Evolutionary conservation across 352 stramenopile species (phyloP).

Genomic region (Globisporangium megalacanthum): DNA sequence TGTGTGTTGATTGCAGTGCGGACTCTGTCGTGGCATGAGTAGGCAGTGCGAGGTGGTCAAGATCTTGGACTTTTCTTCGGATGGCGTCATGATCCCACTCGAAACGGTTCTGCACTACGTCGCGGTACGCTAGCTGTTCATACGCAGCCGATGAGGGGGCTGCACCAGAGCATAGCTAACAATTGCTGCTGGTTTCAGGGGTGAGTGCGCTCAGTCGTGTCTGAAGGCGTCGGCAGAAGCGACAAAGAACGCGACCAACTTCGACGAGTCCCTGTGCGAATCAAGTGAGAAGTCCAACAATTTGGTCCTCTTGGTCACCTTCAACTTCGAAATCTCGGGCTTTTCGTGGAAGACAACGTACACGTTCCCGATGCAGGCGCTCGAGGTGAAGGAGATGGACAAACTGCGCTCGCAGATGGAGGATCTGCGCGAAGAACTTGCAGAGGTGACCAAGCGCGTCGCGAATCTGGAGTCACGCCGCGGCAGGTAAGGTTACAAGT

Average conservation of each 20-base stretch:
- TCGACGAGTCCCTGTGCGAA: not conserved
- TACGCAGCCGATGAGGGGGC: not conserved
- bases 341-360: not conserved
- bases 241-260: not conserved
- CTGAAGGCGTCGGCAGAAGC: not conserved
- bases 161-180: too few relatives aligned
- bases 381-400: not conserved
- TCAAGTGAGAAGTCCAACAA: not conserved
- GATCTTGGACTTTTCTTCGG: not conserved
- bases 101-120: slow-evolving; percentile 1
- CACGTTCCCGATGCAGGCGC: not conserved
- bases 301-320: not conserved
- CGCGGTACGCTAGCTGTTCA: not conserved
- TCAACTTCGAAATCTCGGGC: slow-evolving; percentile 2
- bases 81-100: slow-evolving; percentile 1
- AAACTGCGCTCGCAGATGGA: not conserved
- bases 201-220: not conserved
- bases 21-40: too few relatives aligned
- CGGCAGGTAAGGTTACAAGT: too few relatives aligned
- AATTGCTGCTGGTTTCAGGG: not conserved
- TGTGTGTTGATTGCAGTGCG: too few relatives aligned
- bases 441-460: too few relatives aligned
- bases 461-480: too few relatives aligned
- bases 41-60: slow-evolving; percentile 1
- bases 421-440: slow-evolving; percentile 1